A percentile compares a stretch with the other conserved stretches of the same genome.
phyloP scores from a whole-genome alignment of 495 filamentous ascomycete species.

The Diplogelasinospora grovesii region DNA sequence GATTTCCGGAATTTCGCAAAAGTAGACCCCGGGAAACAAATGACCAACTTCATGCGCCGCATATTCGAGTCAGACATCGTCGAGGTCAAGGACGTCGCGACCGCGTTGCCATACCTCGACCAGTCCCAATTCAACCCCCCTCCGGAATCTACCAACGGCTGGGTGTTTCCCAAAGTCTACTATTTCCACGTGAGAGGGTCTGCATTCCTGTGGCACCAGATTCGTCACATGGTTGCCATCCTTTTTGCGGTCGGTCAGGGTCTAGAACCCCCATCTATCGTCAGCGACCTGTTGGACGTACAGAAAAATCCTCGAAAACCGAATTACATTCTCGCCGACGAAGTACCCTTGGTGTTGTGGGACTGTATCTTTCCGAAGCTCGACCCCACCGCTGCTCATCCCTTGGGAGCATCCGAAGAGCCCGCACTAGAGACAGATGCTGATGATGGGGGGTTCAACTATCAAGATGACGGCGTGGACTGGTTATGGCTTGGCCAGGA shows the following conservation, averaged over 20 bases:
- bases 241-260: constrained; percentile 90
- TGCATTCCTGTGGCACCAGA: constrained; percentile 98
- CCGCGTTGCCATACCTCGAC: constrained; percentile 38
- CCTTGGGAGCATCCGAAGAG: constrained; percentile 8
- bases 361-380: constrained; percentile 76
- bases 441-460: constrained; percentile 12
- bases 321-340: constrained; percentile 81
- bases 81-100: constrained; percentile 47
- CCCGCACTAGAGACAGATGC: constrained; percentile 33
- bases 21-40: constrained; percentile 77
- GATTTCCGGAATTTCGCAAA: constrained; percentile 98
- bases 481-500: constrained; percentile 74
- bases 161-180: constrained; percentile 63
- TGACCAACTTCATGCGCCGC: constrained; percentile 68
- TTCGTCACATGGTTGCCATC: constrained; percentile 81
- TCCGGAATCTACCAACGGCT: too few relatives aligned
- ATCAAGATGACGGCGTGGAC: constrained; percentile 58
- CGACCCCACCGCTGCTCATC: constrained; percentile 3
- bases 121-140: constrained; percentile 9
- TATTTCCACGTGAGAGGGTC: constrained; percentile 79
- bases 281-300: constrained; percentile 67
- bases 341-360: constrained; percentile 87
- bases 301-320: constrained; percentile 63
- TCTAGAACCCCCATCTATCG: constrained; percentile 65
- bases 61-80: constrained; percentile 74